Conservation (phyloP, 2,329 filamentous ascomycete genomes). For the Colletotrichum brevisporum region DNA sequence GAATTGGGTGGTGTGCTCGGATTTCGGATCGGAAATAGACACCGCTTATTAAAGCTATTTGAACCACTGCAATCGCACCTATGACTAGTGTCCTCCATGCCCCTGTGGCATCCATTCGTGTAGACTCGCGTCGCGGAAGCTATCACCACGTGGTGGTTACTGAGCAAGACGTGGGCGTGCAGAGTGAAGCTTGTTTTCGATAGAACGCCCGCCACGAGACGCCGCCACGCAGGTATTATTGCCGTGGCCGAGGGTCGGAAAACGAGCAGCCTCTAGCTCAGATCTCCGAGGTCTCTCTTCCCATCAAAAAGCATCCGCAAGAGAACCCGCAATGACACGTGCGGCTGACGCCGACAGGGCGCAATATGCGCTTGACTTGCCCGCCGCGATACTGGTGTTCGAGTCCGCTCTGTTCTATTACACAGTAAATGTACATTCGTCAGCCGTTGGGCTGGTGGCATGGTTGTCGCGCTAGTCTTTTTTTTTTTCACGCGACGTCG, state of each 20-base stretch:
- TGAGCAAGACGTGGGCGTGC: not conserved
- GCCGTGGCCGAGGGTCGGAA: not conserved
- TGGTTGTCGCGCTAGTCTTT: conserved; percentile 3
- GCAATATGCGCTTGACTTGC: not conserved
- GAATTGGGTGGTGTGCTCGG: conserved; percentile 28
- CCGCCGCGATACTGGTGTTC: not conserved
- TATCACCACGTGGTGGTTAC: conserved; percentile 17
- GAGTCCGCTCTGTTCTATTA: conserved; percentile 30
- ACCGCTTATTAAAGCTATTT: not conserved
- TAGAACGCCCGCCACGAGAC: not conserved
- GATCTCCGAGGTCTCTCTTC: conserved; percentile 13
- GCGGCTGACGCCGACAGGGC: not conserved
- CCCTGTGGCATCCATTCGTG: not conserved
- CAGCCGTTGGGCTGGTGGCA: conserved; percentile 19
- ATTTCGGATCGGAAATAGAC: conserved; percentile 23
- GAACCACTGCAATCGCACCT: not conserved
- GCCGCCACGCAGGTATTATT: not conserved
- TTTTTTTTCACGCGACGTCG: not conserved
- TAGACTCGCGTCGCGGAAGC: not conserved
- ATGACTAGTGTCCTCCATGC: not conserved
- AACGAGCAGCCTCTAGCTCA: not conserved
- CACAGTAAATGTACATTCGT: conserved; percentile 39
- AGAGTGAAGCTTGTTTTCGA: conserved; percentile 16
- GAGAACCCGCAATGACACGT: not conserved
- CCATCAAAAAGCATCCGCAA: not conserved